Base-by-base conservation (phyloP, 495 filamentous ascomycete genomes). In the Penicillium pancosmium region DNA sequence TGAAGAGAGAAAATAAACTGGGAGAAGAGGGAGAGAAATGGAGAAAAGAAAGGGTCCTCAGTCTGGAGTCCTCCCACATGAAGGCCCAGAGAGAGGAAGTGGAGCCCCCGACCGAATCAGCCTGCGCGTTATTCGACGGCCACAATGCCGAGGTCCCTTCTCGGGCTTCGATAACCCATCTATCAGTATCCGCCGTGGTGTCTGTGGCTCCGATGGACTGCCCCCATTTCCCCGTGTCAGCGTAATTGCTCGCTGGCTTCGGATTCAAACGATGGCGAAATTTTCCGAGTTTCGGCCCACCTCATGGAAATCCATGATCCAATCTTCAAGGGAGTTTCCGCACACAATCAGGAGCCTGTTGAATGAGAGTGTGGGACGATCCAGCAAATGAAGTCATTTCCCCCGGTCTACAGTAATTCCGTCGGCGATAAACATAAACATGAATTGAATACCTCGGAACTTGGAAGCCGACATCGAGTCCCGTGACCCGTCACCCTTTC, bases 91-190 rank as follows among this genome's bases (percentile, higher is more conserved):
- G 19, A 57, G 57, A 65, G 52, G 31, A 16, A 54, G 72, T 77
- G 73, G 73, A 73, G 68, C 72, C 69, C 60, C 71, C 66, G 66
- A 56, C 56, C 61, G 64, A 73, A 66, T 68, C 64, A 69, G 43
- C 54, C 54, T 54, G 56, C 56, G 63, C 52, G 55, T 31, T 52
- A 61, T 58, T 66, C 54, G 46, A 56, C 47, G 59, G 53, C 59
- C 68, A 60, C 56, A 54, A 72, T 64, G 72, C 73, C 73, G 73
- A 50, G 58, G 52, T 55, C 36, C 40, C 38, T 31, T 58, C 41
- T 65, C 55, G 53, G 60, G 38, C 54, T 35, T 55, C 18, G 21
- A 55, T 44, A 49, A 27, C 34, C 52, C 31, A 21, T 40, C 31
- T 50, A 50, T 57, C 36, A 50, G 18, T 25, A 10, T 44, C 48